phyloP scores from a whole-genome alignment of 1,284 basidiomycete genomes.

The Hypsizygus ulmarius region DNA sequence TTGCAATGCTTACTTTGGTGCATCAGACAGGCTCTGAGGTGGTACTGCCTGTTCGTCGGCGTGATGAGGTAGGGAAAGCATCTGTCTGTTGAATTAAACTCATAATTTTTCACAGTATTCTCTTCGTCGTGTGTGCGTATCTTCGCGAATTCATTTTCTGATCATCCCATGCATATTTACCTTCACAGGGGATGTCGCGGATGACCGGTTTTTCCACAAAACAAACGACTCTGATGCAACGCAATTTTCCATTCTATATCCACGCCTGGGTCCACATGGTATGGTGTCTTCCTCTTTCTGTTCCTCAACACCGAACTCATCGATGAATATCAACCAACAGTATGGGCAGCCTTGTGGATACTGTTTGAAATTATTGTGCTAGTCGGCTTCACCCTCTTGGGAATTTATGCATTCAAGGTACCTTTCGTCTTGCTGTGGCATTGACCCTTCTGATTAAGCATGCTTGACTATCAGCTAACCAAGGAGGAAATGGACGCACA shows the following conservation, averaged over 20 bases:
- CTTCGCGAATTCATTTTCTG: background rate
- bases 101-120: conserved; percentile 42
- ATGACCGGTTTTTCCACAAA: conserved; percentile 85
- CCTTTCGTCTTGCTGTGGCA: conserved; percentile 1
- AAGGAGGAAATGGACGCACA: conserved; percentile 54
- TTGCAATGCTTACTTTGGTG: background rate
- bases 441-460: background rate
- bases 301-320: conserved; percentile 7
- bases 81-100: background rate
- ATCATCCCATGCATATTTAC: background rate
- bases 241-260: conserved; percentile 70
- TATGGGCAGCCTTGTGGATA: conserved; percentile 77
- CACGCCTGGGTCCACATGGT: conserved; percentile 65
- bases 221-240: conserved; percentile 81
- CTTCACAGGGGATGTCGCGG: conserved; percentile 72
- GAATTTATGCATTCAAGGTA: conserved; percentile 74
- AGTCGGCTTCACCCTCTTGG: conserved; percentile 68
- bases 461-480: conserved; percentile 36
- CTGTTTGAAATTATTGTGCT: conserved; percentile 65
- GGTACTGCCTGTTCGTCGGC: conserved; percentile 81
- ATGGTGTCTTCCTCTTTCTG: conserved; percentile 9
- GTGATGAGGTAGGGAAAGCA: conserved; percentile 70
- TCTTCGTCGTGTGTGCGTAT: conserved; percentile 72
- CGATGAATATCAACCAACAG: conserved; percentile 31
- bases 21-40: conserved; percentile 56